Base-by-base conservation (phyloP, 768 basidiomycete species). In the Mrakia blollopis region DNA sequence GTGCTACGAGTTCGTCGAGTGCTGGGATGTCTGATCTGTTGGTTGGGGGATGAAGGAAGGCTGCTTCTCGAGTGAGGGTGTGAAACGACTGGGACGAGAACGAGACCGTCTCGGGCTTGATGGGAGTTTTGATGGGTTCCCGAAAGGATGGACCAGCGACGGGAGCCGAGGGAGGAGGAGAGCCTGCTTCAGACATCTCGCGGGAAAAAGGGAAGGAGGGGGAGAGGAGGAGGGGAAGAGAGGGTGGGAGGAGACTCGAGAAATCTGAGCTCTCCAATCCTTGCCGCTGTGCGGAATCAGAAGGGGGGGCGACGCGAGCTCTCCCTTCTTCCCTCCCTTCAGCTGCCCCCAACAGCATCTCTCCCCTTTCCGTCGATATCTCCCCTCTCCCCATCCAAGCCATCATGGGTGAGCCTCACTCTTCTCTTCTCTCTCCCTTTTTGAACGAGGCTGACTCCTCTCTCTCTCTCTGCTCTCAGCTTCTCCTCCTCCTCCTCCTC, bases 1-100 rank as follows among this genome's bases (percentile, higher is more conserved):
- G 96, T 32, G 89, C 86, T 73, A 98, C 93, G 81, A 98, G 92
- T 84, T 96, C 92, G 80, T 97, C 93, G 78, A 98, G 87, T 73
- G 92, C 91, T 28, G 89, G 89, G 79, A 92, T 89, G 18, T 89
- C 89, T 32, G 91, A 88, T 30, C 88, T 88, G 60, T 88, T 84
- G 80, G 87, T 86, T 37, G 91, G 87, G 0, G 96, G 97, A 76
- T 89, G 86, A 83, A 88, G 87, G 85, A 97, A 97, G 6, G 86
- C 83, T 10, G 88, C 85, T 85, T 97, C 94, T 74, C 95, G 88
- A 39, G 86, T 86, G 71, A 95, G 87, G 6, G 94, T 96, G 82
- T 90, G 88, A 83, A 96, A 98, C 4, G 85, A 82, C 32, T 80
- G 80, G 18, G 72, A 75, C 11, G 79, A 7, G 32, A 61, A 63